Percentiles rank a stretch among this genome's conserved stretches.
Evolutionary conservation across 768 basidiomycete genomes (phyloP).

Genomic region (Filobasidium floriforme): DNA sequence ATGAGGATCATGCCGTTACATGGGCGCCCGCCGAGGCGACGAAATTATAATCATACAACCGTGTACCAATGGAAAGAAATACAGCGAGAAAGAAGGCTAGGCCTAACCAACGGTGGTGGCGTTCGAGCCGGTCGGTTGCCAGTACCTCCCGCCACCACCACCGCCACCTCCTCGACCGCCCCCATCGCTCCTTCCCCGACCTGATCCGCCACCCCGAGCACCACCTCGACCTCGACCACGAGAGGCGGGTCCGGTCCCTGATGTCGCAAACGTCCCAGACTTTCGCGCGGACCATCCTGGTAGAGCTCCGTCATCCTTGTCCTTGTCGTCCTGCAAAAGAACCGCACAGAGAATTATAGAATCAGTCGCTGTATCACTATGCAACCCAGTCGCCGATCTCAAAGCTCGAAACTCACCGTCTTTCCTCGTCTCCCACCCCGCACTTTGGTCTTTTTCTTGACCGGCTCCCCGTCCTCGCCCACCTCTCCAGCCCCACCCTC

Average conservation of each 20-base stretch:
- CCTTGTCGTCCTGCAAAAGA: neutral
- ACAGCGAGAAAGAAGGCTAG: neutral
- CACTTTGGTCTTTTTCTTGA: constrained; percentile 24
- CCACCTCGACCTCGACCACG: constrained; percentile 16
- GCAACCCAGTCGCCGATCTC: too few species aligned
- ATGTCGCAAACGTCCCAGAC: constrained; percentile 18
- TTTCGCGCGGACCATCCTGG: constrained; percentile 25
- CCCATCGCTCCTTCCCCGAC: constrained; percentile 10
- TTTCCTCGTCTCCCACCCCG: constrained; percentile 34
- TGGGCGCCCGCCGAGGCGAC: neutral
- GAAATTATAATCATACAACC: too few species aligned
- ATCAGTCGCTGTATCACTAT: constrained; percentile 5
- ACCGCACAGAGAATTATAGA: neutral
- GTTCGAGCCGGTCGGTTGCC: constrained; percentile 40
- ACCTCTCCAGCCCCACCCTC: constrained; percentile 23
- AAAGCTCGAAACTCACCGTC: constrained; percentile 17
- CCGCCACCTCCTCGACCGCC: constrained; percentile 23
- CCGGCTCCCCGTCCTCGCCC: constrained; percentile 10
- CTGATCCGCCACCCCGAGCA: constrained; percentile 7
- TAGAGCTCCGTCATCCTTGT: constrained; percentile 1
- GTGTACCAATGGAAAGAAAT: too few species aligned
- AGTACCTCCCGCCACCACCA: constrained; percentile 27
- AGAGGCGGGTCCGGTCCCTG: neutral
- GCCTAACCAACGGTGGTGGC: constrained; percentile 22
- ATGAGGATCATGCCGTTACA: neutral